phyloP scores from a whole-genome alignment of 2,329 filamentous ascomycete genomes.

The Parastagonospora nodorum region DNA sequence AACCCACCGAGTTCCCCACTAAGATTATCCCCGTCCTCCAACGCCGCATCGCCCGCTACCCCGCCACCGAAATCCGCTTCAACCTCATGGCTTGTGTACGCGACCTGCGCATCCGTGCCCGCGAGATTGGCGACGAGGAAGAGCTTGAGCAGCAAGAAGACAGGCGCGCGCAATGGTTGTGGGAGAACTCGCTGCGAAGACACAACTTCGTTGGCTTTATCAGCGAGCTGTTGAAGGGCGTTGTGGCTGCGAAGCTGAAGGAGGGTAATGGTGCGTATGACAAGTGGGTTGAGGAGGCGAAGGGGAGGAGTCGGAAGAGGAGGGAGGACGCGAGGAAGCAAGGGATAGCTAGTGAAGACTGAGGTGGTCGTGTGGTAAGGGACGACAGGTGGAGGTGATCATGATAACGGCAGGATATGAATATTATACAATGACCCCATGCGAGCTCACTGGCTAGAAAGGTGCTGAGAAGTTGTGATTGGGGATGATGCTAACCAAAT shows the following conservation, averaged over 20 bases:
- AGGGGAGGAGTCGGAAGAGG: conserved; percentile 60
- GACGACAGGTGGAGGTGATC: not conserved
- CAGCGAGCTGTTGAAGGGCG: conserved; percentile 85
- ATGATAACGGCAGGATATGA: not conserved
- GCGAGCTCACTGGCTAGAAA: too few species aligned
- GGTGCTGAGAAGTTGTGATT: too few species aligned
- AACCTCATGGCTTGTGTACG: conserved; percentile 92
- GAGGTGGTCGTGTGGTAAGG: not conserved
- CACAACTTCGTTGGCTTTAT: conserved; percentile 98
- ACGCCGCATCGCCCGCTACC: conserved; percentile 82
- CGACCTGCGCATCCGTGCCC: conserved; percentile 77
- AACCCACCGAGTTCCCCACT: conserved; percentile 71
- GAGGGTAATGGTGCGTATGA: conserved; percentile 70
- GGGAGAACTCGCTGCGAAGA: conserved; percentile 88
- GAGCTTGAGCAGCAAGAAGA: conserved; percentile 77
- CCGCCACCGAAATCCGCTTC: conserved; percentile 86
- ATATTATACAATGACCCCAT: too few species aligned
- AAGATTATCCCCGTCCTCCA: conserved; percentile 88
- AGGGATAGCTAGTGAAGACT: conserved; percentile 29
- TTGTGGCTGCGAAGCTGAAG: conserved; percentile 74
- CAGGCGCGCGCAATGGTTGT: conserved; percentile 86
- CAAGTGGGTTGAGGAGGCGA: conserved; percentile 72
- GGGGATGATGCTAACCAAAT: too few species aligned
- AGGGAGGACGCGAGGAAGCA: conserved; percentile 52
- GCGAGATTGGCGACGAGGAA: conserved; percentile 82